phyloP scores from a whole-genome alignment of 2,329 filamentous ascomycete species.

The Ustilaginoidea virens region DNA sequence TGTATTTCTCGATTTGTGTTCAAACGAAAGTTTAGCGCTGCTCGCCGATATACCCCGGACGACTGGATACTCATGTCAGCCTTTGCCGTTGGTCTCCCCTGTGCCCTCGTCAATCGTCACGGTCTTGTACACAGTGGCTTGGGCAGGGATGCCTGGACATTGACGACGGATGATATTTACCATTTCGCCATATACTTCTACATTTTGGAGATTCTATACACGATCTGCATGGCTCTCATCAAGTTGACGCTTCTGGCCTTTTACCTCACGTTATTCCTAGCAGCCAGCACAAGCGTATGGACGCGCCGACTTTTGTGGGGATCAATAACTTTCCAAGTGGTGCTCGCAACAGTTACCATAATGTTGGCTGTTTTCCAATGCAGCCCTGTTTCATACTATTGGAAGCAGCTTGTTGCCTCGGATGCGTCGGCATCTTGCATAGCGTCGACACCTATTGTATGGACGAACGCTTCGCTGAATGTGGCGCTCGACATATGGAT shows the following conservation, averaged over 20 bases:
- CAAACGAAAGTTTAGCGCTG: conserved; percentile 11
- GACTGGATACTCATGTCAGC: conserved; percentile 15
- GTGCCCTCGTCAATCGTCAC: conserved; percentile 13
- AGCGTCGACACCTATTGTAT: conserved; percentile 28
- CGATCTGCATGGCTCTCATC: conserved; percentile 25
- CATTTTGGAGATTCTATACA: conserved; percentile 24
- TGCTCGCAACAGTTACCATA: conserved; percentile 22
- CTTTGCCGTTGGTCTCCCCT: conserved; percentile 10
- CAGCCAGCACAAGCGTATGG: conserved; percentile 10
- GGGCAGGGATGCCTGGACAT: conserved; percentile 30
- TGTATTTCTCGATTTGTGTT: conserved; percentile 17
- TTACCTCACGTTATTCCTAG: conserved; percentile 34
- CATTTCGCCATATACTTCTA: conserved; percentile 24
- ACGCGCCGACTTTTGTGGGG: conserved; percentile 19
- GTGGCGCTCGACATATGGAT: conserved; percentile 33
- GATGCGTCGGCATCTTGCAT: conserved; percentile 28
- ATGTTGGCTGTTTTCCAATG: conserved; percentile 31
- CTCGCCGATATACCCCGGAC: conserved; percentile 15
- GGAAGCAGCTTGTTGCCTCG: conserved; percentile 29
- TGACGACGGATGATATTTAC: conserved; percentile 22
- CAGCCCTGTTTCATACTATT: conserved; percentile 29
- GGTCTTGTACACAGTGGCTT: conserved; percentile 21
- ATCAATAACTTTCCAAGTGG: conserved; percentile 19
- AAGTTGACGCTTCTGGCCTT: conserved; percentile 35
- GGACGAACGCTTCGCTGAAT: conserved; percentile 31